A percentile compares a stretch with the other conserved stretches of the same genome.
These are phyloP conservation scores for Globisporangium splendens DNA, from an alignment of 352 stramenopile genomes.

Conservation along the genomic window DNA sequence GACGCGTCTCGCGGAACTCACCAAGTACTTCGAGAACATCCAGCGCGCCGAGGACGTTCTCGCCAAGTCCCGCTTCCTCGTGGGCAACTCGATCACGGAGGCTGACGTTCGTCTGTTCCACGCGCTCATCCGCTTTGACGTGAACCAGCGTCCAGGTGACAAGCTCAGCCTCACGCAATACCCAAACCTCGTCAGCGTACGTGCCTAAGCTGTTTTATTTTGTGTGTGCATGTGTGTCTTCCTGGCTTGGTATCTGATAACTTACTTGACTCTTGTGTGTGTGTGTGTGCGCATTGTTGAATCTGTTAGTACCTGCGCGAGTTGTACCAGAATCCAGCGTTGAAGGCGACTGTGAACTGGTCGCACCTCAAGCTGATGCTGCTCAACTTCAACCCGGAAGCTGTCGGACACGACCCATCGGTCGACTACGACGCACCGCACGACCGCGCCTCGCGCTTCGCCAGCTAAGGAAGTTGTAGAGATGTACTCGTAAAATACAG, in stretches of 20 bases:
- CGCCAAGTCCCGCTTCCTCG: conserved; percentile 5
- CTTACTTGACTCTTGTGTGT: background rate
- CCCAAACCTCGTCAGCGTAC: conserved; percentile 24
- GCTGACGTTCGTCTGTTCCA: conserved; percentile 27
- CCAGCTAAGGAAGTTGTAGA: background rate
- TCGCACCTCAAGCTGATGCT: conserved; percentile 88
- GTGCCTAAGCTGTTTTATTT: background rate
- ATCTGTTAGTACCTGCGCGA: conserved; percentile 16
- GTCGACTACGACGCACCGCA: conserved; percentile 19
- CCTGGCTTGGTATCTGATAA: background rate
- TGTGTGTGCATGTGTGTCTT: background rate
- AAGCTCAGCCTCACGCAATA: conserved; percentile 45
- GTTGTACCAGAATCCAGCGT: conserved; percentile 72
- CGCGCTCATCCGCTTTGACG: conserved; percentile 24
- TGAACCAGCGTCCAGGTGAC: conserved; percentile 18
- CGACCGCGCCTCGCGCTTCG: conserved; percentile 14
- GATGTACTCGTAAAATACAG: too few species aligned
- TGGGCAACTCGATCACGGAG: conserved; percentile 21
- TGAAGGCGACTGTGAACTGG: conserved; percentile 72
- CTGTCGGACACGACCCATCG: conserved; percentile 42
- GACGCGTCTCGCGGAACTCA: conserved; percentile 36
- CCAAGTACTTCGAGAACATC: conserved; percentile 20
- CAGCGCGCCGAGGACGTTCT: conserved; percentile 20
- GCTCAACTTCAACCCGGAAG: conserved; percentile 64
- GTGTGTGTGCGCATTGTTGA: background rate